Conservation (phyloP, 1,284 basidiomycete genomes). For the Malassezia dermatis region DNA sequence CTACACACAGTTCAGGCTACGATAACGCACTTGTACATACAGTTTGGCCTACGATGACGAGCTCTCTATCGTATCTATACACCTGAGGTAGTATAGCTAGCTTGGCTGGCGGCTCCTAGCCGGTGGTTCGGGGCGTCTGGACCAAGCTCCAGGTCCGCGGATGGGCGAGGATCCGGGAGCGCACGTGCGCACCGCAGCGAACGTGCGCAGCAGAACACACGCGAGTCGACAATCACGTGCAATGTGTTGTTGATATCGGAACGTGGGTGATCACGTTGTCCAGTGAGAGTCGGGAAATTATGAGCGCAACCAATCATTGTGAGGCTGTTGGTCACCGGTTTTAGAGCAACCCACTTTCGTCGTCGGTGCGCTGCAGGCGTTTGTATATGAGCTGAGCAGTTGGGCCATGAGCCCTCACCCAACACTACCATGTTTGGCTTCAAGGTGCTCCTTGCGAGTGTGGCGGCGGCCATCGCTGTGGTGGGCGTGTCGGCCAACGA, state of each 20-base stretch:
- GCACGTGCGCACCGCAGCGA: too few relatives aligned
- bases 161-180: too few relatives aligned
- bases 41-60: too few relatives aligned
- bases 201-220: not conserved
- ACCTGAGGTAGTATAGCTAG: too few relatives aligned
- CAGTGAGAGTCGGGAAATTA: not conserved
- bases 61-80: too few relatives aligned
- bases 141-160: too few relatives aligned
- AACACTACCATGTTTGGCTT: not conserved
- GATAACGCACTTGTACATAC: too few relatives aligned
- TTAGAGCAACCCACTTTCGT: not conserved
- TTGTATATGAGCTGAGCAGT: not conserved
- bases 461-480: not conserved
- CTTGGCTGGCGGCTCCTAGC: too few relatives aligned
- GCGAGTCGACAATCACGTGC: not conserved
- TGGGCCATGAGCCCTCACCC: not conserved
- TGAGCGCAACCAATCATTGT: not conserved
- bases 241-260: not conserved
- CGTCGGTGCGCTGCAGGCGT: not conserved
- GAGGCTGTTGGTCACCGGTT: not conserved
- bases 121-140: too few relatives aligned
- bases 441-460: not conserved
- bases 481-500: not conserved
- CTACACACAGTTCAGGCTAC: too few relatives aligned
- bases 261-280: not conserved